Conservation (phyloP, 345 rosid species). For the Brassica incana region DNA sequence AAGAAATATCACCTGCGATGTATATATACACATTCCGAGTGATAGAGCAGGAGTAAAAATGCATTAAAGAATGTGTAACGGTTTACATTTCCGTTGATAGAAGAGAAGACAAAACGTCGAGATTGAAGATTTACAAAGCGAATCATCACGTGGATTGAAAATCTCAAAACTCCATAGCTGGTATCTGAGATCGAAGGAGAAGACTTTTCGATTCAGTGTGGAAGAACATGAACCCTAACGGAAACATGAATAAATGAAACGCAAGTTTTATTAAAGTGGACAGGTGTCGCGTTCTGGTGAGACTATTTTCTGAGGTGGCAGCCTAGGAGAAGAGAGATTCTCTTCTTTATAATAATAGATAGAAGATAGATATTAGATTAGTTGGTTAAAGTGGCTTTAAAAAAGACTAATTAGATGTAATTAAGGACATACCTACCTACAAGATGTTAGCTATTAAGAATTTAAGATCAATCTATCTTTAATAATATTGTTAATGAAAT, state of each 20-base stretch:
- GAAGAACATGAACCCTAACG: background rate
- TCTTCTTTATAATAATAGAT: background rate
- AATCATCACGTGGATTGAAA: background rate
- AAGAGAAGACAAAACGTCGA: background rate
- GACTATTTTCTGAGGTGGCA: too few relatives aligned
- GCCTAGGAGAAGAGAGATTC: too few relatives aligned
- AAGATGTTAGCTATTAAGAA: too few relatives aligned
- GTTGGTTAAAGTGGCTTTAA: slow-evolving; percentile 23
- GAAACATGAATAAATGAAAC: too few relatives aligned
- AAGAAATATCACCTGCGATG: background rate
- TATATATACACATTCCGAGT: background rate
- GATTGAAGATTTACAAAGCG: background rate
- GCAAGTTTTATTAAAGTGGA: too few relatives aligned
- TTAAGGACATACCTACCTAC: slow-evolving; percentile 12
- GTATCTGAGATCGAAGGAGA: background rate
- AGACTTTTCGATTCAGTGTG: background rate
- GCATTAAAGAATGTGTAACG: too few relatives aligned
- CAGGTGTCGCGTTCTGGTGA: too few relatives aligned
- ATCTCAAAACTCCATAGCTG: background rate
- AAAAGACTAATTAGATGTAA: slow-evolving; percentile 25
- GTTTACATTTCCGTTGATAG: background rate
- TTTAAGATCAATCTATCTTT: too few relatives aligned
- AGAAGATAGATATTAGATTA: too few relatives aligned
- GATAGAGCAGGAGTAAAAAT: background rate
- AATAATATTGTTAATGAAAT: too few relatives aligned